These are phyloP conservation scores for Dalbergia cochinchinensis DNA, from an alignment of 306 rosid species.

Conservation along the genomic window DNA sequence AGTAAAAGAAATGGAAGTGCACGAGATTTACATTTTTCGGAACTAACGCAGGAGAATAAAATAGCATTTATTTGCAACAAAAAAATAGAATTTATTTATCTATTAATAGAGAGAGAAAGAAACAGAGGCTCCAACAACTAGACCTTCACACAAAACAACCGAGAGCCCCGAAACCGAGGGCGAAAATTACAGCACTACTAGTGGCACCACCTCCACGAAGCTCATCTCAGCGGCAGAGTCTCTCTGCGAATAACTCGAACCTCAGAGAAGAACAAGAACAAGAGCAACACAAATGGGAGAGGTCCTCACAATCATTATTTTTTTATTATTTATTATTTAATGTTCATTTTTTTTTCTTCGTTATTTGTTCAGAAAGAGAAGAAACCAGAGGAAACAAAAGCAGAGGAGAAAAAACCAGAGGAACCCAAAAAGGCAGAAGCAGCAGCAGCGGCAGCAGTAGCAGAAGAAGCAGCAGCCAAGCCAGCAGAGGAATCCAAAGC, in stretches of 20 bases:
- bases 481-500: conserved; percentile 37
- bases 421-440: conserved; percentile 44
- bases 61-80: too few species aligned
- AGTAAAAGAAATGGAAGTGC: background rate
- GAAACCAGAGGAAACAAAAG: conserved; percentile 62
- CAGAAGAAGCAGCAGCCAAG: conserved; percentile 23
- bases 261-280: background rate
- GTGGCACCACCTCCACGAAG: background rate
- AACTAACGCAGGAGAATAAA: background rate
- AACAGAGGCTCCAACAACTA: too few species aligned
- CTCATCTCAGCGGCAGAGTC: conserved; percentile 27
- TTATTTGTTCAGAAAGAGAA: conserved; percentile 64
- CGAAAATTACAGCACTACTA: background rate
- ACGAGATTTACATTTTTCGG: background rate
- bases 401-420: conserved; percentile 54
- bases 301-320: conserved; percentile 45
- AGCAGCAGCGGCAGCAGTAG: conserved; percentile 18
- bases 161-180: background rate
- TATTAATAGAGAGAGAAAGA: background rate
- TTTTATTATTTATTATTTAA: conserved; percentile 6
- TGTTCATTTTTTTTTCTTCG: background rate
- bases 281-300: conserved; percentile 57
- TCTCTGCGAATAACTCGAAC: background rate
- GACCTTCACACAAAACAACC: background rate
- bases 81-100: background rate